phyloP scores from a whole-genome alignment of 1,284 basidiomycete genomes.

The Austroboletus niveus region DNA sequence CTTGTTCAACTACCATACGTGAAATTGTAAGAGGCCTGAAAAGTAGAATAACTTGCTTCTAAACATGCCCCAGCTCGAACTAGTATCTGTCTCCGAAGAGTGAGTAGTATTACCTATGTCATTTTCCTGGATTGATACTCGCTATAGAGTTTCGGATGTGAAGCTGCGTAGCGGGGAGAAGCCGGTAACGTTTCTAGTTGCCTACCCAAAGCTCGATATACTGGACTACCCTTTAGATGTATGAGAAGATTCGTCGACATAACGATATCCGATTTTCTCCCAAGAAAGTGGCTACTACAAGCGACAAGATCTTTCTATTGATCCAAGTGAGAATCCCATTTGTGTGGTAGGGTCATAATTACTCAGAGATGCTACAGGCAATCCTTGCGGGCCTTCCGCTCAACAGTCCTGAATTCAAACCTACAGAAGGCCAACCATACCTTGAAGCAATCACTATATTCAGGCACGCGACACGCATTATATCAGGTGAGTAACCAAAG shows the following conservation, averaged over 20 bases:
- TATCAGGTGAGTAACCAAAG: slow-evolving; percentile 47
- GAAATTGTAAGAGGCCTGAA: slow-evolving; percentile 54
- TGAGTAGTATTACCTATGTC: slow-evolving; percentile 25
- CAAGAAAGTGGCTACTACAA: slow-evolving; percentile 62
- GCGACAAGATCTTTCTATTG: slow-evolving; percentile 71
- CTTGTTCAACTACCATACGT: slow-evolving; percentile 50
- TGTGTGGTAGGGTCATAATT: neutral
- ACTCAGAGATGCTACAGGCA: slow-evolving; percentile 46
- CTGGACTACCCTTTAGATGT: slow-evolving; percentile 39
- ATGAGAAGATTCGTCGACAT: slow-evolving; percentile 65
- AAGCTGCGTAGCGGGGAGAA: slow-evolving; percentile 72
- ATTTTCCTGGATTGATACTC: slow-evolving; percentile 2
- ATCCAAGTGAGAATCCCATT: slow-evolving; percentile 53
- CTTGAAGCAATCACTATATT: slow-evolving; percentile 67
- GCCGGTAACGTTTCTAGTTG: slow-evolving; percentile 39
- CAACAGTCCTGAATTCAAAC: slow-evolving; percentile 63
- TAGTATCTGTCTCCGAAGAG: slow-evolving; percentile 68
- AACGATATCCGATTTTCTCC: slow-evolving; percentile 70
- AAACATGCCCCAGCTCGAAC: slow-evolving; percentile 52
- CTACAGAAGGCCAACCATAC: slow-evolving; percentile 65
- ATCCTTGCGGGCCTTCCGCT: slow-evolving; percentile 71
- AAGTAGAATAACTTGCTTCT: neutral
- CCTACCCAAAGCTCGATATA: neutral
- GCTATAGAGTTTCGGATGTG: slow-evolving; percentile 56
- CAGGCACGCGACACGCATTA: slow-evolving; percentile 65